Evolutionary conservation across 2,329 filamentous ascomycete genomes (phyloP).

Genomic region (Fusarium begoniae): DNA sequence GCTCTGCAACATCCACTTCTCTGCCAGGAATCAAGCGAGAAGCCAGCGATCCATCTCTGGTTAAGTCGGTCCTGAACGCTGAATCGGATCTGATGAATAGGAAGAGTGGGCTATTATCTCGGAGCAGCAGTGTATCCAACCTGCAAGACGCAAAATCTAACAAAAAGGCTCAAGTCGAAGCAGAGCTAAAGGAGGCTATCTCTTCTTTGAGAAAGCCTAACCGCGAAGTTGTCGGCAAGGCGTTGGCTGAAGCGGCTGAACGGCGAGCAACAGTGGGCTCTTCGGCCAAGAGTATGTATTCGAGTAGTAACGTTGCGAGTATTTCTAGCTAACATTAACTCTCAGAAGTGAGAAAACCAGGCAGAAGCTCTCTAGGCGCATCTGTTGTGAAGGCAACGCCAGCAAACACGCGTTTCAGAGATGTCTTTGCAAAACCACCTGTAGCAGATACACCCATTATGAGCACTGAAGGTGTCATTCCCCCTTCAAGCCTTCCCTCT

Average conservation of each 20-base stretch:
- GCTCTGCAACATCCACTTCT: conserved; percentile 72
- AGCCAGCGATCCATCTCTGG: conserved; percentile 65
- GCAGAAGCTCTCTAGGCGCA: conserved; percentile 49
- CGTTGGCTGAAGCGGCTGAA: conserved; percentile 73
- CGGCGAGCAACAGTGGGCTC: conserved; percentile 61
- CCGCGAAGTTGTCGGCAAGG: conserved; percentile 72
- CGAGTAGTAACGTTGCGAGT: neutral
- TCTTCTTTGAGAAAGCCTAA: conserved; percentile 79
- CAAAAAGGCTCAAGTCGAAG: conserved; percentile 73
- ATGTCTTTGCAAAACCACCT: conserved; percentile 53
- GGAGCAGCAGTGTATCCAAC: conserved; percentile 59
- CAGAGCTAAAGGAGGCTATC: conserved; percentile 79
- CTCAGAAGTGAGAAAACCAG: conserved; percentile 63
- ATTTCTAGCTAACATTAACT: conserved; percentile 42
- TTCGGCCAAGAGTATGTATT: conserved; percentile 58
- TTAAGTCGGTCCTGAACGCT: conserved; percentile 59
- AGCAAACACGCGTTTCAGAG: conserved; percentile 62
- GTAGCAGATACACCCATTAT: conserved; percentile 30
- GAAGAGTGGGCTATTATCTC: conserved; percentile 51
- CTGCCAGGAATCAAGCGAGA: conserved; percentile 74
- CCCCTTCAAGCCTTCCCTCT: conserved; percentile 51
- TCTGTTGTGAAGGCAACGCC: conserved; percentile 67
- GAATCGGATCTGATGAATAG: conserved; percentile 51
- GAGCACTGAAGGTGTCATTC: conserved; percentile 45
- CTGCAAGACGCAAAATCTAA: conserved; percentile 66